These are phyloP conservation scores for Mycogone perniciosa DNA, from an alignment of 2,329 filamentous ascomycete species.

Conservation along the genomic window DNA sequence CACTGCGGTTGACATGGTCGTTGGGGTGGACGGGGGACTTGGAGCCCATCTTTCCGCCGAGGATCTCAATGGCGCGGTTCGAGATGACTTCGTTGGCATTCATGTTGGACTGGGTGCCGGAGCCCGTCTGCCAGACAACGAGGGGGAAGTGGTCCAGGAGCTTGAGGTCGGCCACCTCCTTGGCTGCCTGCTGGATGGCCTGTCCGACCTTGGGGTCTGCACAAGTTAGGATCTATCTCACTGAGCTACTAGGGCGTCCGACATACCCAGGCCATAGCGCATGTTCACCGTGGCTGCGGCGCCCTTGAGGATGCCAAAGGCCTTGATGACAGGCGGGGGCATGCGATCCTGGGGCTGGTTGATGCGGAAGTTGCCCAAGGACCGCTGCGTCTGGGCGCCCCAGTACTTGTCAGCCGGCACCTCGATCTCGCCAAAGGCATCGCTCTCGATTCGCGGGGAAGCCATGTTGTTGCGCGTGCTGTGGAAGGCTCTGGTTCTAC, in stretches of 20 bases:
- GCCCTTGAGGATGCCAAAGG: conserved; percentile 95
- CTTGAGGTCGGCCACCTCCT: conserved; percentile 89
- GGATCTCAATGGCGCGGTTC: conserved; percentile 96
- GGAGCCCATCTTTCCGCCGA: conserved; percentile 86
- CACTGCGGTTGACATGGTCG: conserved; percentile 99
- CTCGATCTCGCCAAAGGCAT: conserved; percentile 96
- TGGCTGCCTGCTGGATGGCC: conserved; percentile 90
- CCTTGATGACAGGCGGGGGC: conserved; percentile 85
- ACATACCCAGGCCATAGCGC: conserved; percentile 76
- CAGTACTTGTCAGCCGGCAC: conserved; percentile 93
- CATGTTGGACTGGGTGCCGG: conserved; percentile 99
- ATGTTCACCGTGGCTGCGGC: conserved; percentile 95
- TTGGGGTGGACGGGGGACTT: conserved; percentile 99
- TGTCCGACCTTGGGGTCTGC: conserved; percentile 67
- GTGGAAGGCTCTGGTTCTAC: conserved; percentile 13
- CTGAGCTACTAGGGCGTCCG: not conserved
- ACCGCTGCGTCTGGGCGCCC: conserved; percentile 96
- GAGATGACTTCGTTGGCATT: conserved; percentile 99
- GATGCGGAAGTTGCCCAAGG: conserved; percentile 96
- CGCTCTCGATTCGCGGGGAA: conserved; percentile 76
- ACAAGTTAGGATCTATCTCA: not conserved
- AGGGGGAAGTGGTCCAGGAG: conserved; percentile 96
- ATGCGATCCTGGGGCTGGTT: conserved; percentile 99
- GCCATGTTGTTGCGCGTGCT: conserved; percentile 16
- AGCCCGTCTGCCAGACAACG: conserved; percentile 98